Percentiles rank a stretch among this genome's conserved stretches.
Conservation (phyloP, 305 asterid genomes). For the Rubia peregrina region DNA sequence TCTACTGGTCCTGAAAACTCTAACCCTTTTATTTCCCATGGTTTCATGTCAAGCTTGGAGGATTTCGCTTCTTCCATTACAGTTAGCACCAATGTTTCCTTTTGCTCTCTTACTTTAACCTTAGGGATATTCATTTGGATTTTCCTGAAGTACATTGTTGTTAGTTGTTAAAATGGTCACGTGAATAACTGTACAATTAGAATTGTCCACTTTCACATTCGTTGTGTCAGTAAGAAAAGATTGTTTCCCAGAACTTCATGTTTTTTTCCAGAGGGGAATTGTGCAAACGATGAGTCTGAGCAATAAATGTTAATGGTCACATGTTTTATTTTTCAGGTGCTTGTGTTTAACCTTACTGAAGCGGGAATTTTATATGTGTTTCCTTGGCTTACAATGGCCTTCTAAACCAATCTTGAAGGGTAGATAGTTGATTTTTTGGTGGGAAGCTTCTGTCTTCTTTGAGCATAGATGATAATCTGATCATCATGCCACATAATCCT, state of each 20-base stretch:
- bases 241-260: constrained; percentile 6
- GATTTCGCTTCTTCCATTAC: constrained; percentile 71
- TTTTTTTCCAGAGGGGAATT: constrained; percentile 37
- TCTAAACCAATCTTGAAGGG: no score
- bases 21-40: constrained; percentile 75
- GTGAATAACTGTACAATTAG: neutral
- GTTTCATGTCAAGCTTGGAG: constrained; percentile 91
- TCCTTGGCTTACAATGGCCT: no score
- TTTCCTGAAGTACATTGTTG: neutral
- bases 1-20: constrained; percentile 53
- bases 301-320: no score
- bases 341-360: no score
- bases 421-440: no score
- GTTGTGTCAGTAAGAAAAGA: neutral
- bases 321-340: no score
- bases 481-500: no score
- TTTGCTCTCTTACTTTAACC: constrained; percentile 5
- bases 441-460: no score
- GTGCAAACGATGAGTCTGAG: no score
- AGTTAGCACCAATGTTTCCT: constrained; percentile 35
- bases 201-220: neutral
- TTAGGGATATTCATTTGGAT: neutral
- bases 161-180: neutral
- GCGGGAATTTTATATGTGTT: no score
- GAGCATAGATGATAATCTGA: no score